Conservation (phyloP, 2,329 filamentous ascomycete genomes). For the Cordyceps farinosa region DNA sequence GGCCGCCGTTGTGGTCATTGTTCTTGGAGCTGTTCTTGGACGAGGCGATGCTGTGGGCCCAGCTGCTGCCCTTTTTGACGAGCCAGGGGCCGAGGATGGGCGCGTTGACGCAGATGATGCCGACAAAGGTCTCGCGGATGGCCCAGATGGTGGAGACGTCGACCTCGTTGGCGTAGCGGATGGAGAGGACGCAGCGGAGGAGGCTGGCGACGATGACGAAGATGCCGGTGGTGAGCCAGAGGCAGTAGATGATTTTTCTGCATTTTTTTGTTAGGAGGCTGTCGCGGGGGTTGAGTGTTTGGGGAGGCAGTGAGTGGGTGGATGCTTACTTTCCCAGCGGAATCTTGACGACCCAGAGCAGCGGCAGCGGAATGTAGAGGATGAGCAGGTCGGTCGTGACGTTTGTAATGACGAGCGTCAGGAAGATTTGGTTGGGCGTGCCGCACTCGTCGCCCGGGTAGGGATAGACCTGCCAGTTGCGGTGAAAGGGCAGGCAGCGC, state of each 20-base stretch:
- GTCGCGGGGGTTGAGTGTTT: background rate
- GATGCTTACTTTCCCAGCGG: constrained; percentile 21
- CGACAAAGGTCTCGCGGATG: constrained; percentile 27
- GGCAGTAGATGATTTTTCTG: constrained; percentile 24
- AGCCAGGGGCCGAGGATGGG: constrained; percentile 26
- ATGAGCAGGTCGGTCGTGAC: constrained; percentile 26
- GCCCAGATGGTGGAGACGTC: constrained; percentile 27
- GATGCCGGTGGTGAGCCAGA: constrained; percentile 26
- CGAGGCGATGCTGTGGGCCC: constrained; percentile 19
- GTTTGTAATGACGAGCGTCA: constrained; percentile 25
- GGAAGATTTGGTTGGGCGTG: constrained; percentile 22
- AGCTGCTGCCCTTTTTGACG: constrained; percentile 21
- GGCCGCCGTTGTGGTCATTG: constrained; percentile 14
- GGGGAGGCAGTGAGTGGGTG: background rate
- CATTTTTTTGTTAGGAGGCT: background rate
- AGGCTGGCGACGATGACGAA: constrained; percentile 27
- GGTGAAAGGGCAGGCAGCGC: constrained; percentile 24
- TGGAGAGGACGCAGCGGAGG: constrained; percentile 24
- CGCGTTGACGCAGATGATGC: constrained; percentile 25
- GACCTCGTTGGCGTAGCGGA: constrained; percentile 22
- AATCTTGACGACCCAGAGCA: constrained; percentile 25
- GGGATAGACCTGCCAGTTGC: constrained; percentile 27
- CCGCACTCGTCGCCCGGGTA: constrained; percentile 26
- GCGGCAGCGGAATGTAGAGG: constrained; percentile 24
- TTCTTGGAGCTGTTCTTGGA: constrained; percentile 6